Evolutionary conservation across 257 asterid genomes (phyloP), one percentile per base, ranked within the genome.

Genomic region (Catharanthus roseus): DNA sequence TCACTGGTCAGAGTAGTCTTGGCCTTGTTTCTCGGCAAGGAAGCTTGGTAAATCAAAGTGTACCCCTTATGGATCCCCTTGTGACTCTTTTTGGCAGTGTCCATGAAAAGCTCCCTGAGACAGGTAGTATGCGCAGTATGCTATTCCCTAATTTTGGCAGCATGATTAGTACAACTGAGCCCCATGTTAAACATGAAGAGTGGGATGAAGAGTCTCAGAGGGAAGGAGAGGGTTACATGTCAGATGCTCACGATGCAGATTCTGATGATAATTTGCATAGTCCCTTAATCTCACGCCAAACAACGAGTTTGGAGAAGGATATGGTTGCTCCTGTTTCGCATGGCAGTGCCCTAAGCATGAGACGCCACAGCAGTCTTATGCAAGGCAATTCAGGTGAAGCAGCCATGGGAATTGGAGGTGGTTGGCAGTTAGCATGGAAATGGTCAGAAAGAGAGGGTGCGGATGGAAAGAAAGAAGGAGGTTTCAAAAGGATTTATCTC

Each of bases 391-490:
- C 55, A 2, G 71, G 31, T 3, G 79, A 75, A 49, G 36, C 79
- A 23, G 65, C 28, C 75, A 75, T 51, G 79, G 79, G 73, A 3
- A 75, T 75, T 34, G 79, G 79, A 12, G 65, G 79, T 24, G 79
- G 79, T 44, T 75, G 79, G 79, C 79, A 68, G 39, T 34, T 75
- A 18, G 79, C 79, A n/a, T 74, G 78, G 78, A 67, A 57, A 57
- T 74, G 78, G 78, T 41, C 69, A 4, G 73, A 75, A 49, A 75
- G 44, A 50, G 74, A 69, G 16, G 73, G 50, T 33, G 63, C 50
- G 45, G 79, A 75, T 75, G 79, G 68, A 53, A 75, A 47, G 63
- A 69, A 57, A 10, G 76, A 72, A 54, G 79, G 75, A 11, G 79
- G 71, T 18, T 67, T 75, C 24, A 69, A 75, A 62, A 69, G 74